Percentiles rank a stretch among this genome's conserved stretches.
Evolutionary conservation across 2,329 filamentous ascomycete species (phyloP).

Genomic region (Phialophora verrucosa): DNA sequence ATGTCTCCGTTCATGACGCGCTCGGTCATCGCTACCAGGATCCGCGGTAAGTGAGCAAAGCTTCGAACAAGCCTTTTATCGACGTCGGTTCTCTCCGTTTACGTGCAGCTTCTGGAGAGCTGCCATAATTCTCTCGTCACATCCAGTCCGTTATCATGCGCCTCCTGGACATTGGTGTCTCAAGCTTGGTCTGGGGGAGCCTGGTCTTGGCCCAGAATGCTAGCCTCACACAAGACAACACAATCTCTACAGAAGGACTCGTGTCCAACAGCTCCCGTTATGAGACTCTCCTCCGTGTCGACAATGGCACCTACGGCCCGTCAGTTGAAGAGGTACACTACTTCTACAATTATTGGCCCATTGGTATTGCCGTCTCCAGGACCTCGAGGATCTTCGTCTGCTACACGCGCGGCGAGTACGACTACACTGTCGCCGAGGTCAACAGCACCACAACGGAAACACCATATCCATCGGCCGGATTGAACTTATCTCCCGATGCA

Average conservation of each 20-base stretch:
- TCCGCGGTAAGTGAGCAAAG: neutral
- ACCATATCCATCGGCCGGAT: constrained; percentile 51
- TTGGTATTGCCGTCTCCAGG: constrained; percentile 53
- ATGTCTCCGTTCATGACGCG: neutral
- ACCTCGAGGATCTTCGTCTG: constrained; percentile 53
- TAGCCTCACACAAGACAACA: constrained; percentile 27
- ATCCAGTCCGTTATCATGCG: neutral
- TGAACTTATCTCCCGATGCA: constrained; percentile 22
- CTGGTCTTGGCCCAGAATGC: constrained; percentile 11
- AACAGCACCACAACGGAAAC: constrained; percentile 55
- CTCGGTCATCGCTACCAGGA: neutral
- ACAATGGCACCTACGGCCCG: constrained; percentile 57
- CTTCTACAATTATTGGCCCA: constrained; percentile 56
- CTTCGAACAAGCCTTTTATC: neutral
- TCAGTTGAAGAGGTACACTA: constrained; percentile 57
- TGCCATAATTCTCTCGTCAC: neutral
- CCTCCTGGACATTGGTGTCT: neutral
- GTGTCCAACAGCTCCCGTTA: constrained; percentile 19
- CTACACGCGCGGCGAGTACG: constrained; percentile 55
- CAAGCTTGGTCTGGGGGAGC: neutral
- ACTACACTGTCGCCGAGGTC: constrained; percentile 56
- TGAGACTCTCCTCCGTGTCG: constrained; percentile 46
- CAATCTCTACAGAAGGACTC: constrained; percentile 27
- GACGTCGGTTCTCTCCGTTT: neutral
- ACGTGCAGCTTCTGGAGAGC: neutral